A percentile compares a stretch with the other conserved stretches of the same genome.
Conservation (phyloP, 495 filamentous ascomycete genomes). For the Penicillium macrosclerotiorum region DNA sequence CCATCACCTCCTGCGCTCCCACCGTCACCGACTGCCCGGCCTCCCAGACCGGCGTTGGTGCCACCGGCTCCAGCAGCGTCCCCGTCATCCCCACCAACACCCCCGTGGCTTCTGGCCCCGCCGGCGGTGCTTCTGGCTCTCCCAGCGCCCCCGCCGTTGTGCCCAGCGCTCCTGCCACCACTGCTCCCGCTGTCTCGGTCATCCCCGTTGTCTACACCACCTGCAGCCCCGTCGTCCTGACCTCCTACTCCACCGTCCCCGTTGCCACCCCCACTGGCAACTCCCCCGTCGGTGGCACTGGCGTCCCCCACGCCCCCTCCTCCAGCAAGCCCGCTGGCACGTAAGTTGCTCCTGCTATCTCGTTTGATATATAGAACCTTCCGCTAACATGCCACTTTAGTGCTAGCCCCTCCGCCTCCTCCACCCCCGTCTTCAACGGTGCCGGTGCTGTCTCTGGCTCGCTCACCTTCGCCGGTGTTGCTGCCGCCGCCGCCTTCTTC, state of each 20-base stretch:
- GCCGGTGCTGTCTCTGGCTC: slow-evolving; percentile 48
- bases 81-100: slow-evolving; percentile 17
- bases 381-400: too few species aligned
- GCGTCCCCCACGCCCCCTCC: slow-evolving; percentile 29
- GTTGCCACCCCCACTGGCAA: slow-evolving; percentile 24
- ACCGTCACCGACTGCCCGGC: slow-evolving; percentile 59
- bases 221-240: slow-evolving; percentile 2
- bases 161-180: slow-evolving; percentile 7
- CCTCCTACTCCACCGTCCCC: slow-evolving; percentile 3
- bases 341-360: slow-evolving; percentile 9
- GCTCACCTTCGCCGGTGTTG: slow-evolving; percentile 47
- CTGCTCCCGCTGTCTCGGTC: slow-evolving; percentile 12
- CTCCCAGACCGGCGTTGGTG: slow-evolving; percentile 3
- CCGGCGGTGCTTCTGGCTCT: slow-evolving; percentile 13
- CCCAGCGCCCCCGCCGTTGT: slow-evolving; percentile 8
- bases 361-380: not conserved
- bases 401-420: slow-evolving; percentile 15
- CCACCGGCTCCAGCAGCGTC: slow-evolving; percentile 13
- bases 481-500: slow-evolving; percentile 52
- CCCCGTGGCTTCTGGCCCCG: slow-evolving; percentile 15
- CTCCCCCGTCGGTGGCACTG: slow-evolving; percentile 22
- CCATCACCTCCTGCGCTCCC: slow-evolving; percentile 59
- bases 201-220: slow-evolving; percentile 8
- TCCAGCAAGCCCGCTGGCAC: slow-evolving; percentile 5
- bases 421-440: slow-evolving; percentile 45